A percentile compares a stretch with the other conserved stretches of the same genome.
Evolutionary conservation across 371 early-diverging fungal species (phyloP).

Genomic region (Batrachochytrium dendrobatidis): DNA sequence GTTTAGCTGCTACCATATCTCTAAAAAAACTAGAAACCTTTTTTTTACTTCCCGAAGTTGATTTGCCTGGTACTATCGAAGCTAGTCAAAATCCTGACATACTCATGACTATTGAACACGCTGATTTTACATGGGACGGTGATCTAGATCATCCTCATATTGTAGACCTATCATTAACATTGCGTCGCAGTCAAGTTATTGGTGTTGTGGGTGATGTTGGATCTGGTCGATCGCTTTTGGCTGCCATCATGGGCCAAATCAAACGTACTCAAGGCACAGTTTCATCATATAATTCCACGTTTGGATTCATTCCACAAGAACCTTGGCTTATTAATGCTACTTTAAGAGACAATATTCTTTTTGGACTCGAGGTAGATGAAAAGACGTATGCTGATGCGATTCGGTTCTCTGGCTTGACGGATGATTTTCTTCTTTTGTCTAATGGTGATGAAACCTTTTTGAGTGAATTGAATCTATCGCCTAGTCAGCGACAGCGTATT

Average conservation of each 20-base stretch:
- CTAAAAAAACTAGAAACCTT: conserved; percentile 52
- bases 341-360: conserved; percentile 42
- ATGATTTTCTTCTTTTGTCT: conserved; percentile 34
- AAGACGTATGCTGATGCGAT: conserved; percentile 31
- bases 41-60: conserved; percentile 49
- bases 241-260: conserved; percentile 60
- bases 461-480: conserved; percentile 33
- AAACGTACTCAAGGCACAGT: conserved; percentile 36
- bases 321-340: conserved; percentile 44
- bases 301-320: conserved; percentile 37
- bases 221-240: conserved; percentile 56
- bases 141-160: conserved; percentile 48
- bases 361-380: conserved; percentile 39
- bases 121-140: conserved; percentile 58
- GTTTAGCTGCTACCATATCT: conserved; percentile 25
- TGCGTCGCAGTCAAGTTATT: conserved; percentile 46
- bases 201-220: conserved; percentile 67
- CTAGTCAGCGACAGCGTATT: conserved; percentile 37
- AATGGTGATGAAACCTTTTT: conserved; percentile 34
- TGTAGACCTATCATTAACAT: conserved; percentile 42
- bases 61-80: conserved; percentile 12
- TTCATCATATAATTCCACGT: conserved; percentile 26
- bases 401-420: conserved; percentile 31
- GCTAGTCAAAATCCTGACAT: conserved; percentile 8
- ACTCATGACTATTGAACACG: conserved; percentile 33